These are phyloP conservation scores for Myochromella boudieri DNA, from an alignment of 768 basidiomycete genomes.

Conservation along the genomic window DNA sequence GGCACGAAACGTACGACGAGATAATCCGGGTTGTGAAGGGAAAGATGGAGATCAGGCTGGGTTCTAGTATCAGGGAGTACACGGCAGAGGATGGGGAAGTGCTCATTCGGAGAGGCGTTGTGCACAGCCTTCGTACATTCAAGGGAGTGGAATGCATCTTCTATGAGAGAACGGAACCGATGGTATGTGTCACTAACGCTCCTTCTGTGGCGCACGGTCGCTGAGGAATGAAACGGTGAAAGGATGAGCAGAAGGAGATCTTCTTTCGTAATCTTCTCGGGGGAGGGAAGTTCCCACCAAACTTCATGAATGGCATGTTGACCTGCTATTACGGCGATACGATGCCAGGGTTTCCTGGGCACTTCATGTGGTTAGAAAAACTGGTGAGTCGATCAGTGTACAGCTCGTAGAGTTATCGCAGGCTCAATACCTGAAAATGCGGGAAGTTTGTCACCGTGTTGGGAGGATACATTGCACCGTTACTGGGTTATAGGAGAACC, in stretches of 20 bases:
- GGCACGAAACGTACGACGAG: constrained; percentile 36
- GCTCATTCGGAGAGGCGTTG: constrained; percentile 24
- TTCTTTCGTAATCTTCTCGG: constrained; percentile 30
- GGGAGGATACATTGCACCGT: constrained; percentile 22
- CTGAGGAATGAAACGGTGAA: neutral
- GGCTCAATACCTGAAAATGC: neutral
- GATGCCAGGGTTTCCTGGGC: constrained; percentile 23
- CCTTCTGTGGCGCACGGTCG: too few relatives aligned
- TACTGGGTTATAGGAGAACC: constrained; percentile 22
- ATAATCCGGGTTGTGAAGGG: constrained; percentile 28
- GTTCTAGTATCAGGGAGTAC: constrained; percentile 19
- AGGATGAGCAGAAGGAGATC: constrained; percentile 32
- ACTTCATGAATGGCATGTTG: too few relatives aligned
- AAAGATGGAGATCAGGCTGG: constrained; percentile 27
- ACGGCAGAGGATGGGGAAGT: constrained; percentile 31
- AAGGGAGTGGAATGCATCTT: constrained; percentile 27
- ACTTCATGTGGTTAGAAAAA: constrained; percentile 28
- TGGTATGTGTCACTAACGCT: constrained; percentile 23
- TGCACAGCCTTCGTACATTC: constrained; percentile 25
- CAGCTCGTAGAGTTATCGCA: neutral
- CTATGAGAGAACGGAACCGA: constrained; percentile 31
- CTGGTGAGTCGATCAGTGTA: constrained; percentile 17
- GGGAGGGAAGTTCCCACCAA: constrained; percentile 16
- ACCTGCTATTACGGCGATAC: constrained; percentile 26
- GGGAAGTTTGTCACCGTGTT: constrained; percentile 25